Evolutionary conservation across 2,329 filamentous ascomycete genomes (phyloP), one percentile per base, ranked within the genome.

Genomic region (Neurospora crassa): DNA sequence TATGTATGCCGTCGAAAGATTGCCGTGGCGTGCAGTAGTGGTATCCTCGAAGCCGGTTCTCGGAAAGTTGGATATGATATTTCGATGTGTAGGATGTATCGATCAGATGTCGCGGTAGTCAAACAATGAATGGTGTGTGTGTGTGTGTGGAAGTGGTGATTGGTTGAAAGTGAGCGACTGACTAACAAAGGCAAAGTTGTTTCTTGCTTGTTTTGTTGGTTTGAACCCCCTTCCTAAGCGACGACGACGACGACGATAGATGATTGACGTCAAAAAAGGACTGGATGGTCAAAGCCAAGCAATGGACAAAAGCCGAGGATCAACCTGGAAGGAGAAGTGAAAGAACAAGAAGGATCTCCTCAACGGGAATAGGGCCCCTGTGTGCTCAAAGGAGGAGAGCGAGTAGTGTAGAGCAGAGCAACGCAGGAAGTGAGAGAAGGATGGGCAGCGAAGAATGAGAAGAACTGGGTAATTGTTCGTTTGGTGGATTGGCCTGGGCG

Each of bases 271-370:
- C 24, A 59, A 16, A 14, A 14, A 59, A 16, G 47, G 20, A 16
- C 20, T 16, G 47, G 47, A 59, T 59, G 12, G 53, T 34, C 71
- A 72, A 72, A 43, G 74, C 75, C 75, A 76, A 75, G 74, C 74
- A 74, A 75, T 71, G 75, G 72, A 74, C 72, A 73, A 42, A 84
- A 83, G 83, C 85, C 85, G 80, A 88, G 86, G 85, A 82, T 88
- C 86, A 87, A 88, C 86, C 86, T 84, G 84, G 83, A 82, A 83
- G 80, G 73, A 74, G 76, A 82, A 84, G 75, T 72, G 73, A 79
- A 79, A 74, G 70, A 72, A 20, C 67, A 76, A 71, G 76, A 37
- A 74, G 77, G 76, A 76, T 77, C 34, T 37, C 71, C 72, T 76
- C 70, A 73, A 72, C 69, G 71, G 43, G n/a, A 18, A 43, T 7